Base-by-base conservation (phyloP, 768 basidiomycete genomes). In the Russula dissimulans region DNA sequence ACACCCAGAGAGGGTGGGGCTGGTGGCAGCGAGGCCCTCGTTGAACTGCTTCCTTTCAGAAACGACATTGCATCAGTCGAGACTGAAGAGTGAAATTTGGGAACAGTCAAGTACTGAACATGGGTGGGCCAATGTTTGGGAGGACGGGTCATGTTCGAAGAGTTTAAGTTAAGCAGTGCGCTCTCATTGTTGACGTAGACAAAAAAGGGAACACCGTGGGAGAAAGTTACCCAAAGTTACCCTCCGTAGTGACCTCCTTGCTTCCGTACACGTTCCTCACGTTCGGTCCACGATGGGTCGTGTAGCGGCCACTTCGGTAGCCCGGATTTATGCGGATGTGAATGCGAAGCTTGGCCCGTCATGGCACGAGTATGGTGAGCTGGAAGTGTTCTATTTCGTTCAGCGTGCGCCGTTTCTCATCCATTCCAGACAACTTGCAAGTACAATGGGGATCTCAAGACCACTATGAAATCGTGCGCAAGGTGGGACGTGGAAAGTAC, bases 371-470 rank as follows among this genome's bases (percentile, higher is more conserved):
- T 97, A 97, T 71, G 94, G 94, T 95, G 66, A 67, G 78, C 70
- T 42, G 57, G 48, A 29, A 22, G 56, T 34, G 34, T 18, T 44
- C 58, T 4, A 45, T 39, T 66, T 36, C 42, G 7, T 41, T 34
- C 7, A 39, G 57, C 45, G 29, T 49, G 29, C 9, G 18, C 31
- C 11, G 38, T 44, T 64, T 49, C 57, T 46, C 53, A 60, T 47
- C 56, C 63, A 50, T 65, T 65, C 61, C 70, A 92, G 91, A 97
- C 79, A 95, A 94, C 72, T 80, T 97, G 12, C 91, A 93, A 74
- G 89, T 97, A n/a, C 90, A 94, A 67, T 97, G 94, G 94, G 94
- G 94, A 55, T 82, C 87, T 6, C 94, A 97, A 76, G 94, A 97
- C 75, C 91, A 95, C 73, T 97, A 97, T 69, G 94, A 97, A 76